Base-by-base conservation (phyloP, 2,329 filamentous ascomycete genomes). In the Hypoxylon sp. region DNA sequence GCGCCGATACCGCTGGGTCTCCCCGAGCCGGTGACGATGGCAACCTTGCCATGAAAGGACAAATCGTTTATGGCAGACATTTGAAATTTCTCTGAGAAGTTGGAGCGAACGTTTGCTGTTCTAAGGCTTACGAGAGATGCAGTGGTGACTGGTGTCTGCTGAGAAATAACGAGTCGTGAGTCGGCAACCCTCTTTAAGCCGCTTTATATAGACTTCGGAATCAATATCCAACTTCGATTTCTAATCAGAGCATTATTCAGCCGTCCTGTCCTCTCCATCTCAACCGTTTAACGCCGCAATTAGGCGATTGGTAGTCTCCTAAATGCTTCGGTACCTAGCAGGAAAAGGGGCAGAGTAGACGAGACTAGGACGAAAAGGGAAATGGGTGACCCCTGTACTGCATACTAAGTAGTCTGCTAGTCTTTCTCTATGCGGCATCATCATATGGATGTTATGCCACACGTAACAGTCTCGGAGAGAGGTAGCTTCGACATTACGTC, bases 21-120 rank as follows among this genome's bases (percentile, higher is more conserved):
- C 17, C 80, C 80, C 10, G 81, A 83, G 50, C 81, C 81, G 1
- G 81, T 83, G 14, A 83, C 73, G 26, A 83, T 81, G 63, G 81
- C 81, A 2, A 80, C 73, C 66, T 83, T 82, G 60, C 77, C 78
- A 10, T 72, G 54, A n/a, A 83, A 78, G 9, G 74, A 79, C n/a
- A 83, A 73, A 1, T 75, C 77, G 10, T 81, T 77, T 1, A 51
- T 51, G 55, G 22, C 19, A 39, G 73, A 13, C 77, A 79, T 79
- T 39, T 50, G 3, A 37, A 52, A 47, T 44, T 63, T 44, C 51
- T 64, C 37, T 52, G 46, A 58, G 35, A 37, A 13, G 35, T 37
- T 37, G 35, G 3, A 37, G 35, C 35, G 11, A n/a, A 37, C 2
- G 13, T 37, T 37, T 37, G 35, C 35, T n/a, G 13, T 37, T 37